A percentile compares a stretch with the other conserved stretches of the same genome.
These are phyloP conservation scores for Ustilago esculenta DNA, from an alignment of 1,284 basidiomycete species.

Conservation along the genomic window DNA sequence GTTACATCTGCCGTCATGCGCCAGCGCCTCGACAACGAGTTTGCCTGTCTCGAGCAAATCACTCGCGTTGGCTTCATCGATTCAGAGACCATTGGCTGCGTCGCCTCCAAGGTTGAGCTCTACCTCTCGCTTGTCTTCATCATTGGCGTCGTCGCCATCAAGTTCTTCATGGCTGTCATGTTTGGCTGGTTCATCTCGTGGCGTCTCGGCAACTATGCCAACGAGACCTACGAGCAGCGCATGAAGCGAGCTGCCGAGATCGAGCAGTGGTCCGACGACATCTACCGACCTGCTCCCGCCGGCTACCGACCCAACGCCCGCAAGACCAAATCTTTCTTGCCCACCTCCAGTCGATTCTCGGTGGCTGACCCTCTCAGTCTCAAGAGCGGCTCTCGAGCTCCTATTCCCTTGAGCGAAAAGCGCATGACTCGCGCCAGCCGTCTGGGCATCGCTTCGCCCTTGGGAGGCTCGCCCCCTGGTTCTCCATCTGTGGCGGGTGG, in stretches of 20 bases:
- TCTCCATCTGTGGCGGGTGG: constrained; percentile 79
- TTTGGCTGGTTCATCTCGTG: constrained; percentile 98
- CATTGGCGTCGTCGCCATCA: constrained; percentile 92
- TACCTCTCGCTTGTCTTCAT: constrained; percentile 97
- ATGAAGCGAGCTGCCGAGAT: constrained; percentile 90
- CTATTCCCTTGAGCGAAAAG: constrained; percentile 46
- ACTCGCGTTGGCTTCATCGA: constrained; percentile 92
- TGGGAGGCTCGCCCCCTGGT: constrained; percentile 75
- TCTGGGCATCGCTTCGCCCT: constrained; percentile 50
- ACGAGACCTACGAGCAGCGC: constrained; percentile 92
- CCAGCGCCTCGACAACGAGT: constrained; percentile 74
- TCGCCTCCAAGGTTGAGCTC: constrained; percentile 91
- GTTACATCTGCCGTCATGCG: constrained; percentile 83
- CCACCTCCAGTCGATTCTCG: constrained; percentile 72
- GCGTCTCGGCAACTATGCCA: constrained; percentile 90
- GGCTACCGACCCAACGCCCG: constrained; percentile 82
- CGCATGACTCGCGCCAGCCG: constrained; percentile 43
- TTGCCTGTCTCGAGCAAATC: constrained; percentile 85
- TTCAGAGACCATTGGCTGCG: constrained; percentile 91
- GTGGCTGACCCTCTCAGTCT: constrained; percentile 55
- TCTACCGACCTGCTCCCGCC: constrained; percentile 91
- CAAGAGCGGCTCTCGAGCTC: constrained; percentile 39
- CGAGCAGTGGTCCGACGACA: constrained; percentile 95
- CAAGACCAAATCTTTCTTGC: constrained; percentile 78
- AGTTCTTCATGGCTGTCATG: constrained; percentile 94